phyloP scores from a whole-genome alignment of 208 protist genomes.

The Trichomonas tenax region DNA sequence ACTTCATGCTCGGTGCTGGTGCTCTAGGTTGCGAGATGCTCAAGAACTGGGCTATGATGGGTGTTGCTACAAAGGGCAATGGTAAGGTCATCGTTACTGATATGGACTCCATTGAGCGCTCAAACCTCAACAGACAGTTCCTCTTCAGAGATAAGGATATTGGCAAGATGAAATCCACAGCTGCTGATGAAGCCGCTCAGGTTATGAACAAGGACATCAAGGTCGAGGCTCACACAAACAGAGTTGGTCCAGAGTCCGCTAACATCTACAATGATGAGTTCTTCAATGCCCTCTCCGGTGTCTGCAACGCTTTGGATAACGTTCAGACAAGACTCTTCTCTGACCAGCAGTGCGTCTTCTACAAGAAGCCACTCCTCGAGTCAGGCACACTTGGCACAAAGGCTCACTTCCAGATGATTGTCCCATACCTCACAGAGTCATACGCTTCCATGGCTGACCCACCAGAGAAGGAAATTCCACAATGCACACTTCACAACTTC shows the following conservation, averaged over 20 bases:
- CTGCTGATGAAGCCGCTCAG: constrained; percentile 65
- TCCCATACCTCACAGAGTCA: neutral
- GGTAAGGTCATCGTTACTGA: constrained; percentile 68
- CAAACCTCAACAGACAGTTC: constrained; percentile 80
- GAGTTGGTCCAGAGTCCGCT: constrained; percentile 81
- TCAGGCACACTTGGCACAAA: constrained; percentile 95
- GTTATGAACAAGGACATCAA: constrained; percentile 68
- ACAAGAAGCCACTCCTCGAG: constrained; percentile 92
- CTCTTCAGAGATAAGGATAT: constrained; percentile 89
- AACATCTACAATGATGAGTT: constrained; percentile 72
- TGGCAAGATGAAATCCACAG: constrained; percentile 70
- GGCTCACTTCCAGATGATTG: constrained; percentile 60
- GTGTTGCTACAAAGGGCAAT: constrained; percentile 45
- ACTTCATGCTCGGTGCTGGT: constrained; percentile 75
- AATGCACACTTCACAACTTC: constrained; percentile 99
- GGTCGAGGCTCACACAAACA: constrained; percentile 29
- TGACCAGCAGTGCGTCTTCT: constrained; percentile 60
- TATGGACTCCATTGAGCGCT: constrained; percentile 92
- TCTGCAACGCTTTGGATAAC: constrained; percentile 98
- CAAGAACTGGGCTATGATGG: constrained; percentile 95
- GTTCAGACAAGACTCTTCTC: constrained; percentile 49
- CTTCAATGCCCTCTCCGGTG: constrained; percentile 66
- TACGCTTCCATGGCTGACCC: constrained; percentile 56
- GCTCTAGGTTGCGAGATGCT: constrained; percentile 94
- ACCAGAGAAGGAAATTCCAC: constrained; percentile 89